Evolutionary conservation across 352 stramenopile genomes (phyloP), one percentile per base, ranked within the genome.

Genomic region (Pythium dissotocum): DNA sequence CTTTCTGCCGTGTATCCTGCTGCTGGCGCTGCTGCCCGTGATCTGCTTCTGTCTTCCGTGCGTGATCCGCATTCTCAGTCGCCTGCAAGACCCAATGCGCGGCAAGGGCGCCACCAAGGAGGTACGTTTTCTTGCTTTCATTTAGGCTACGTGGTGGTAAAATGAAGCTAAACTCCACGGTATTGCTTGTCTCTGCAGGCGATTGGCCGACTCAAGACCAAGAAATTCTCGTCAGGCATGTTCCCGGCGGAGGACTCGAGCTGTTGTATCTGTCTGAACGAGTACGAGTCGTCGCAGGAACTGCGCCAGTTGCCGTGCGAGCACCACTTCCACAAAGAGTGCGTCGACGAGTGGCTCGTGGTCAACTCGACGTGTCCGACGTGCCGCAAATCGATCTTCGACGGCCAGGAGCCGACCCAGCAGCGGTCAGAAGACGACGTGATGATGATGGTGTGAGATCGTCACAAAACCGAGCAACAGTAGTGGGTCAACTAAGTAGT

Each of bases 241-340:
- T 91, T 93, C 56, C 70, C 82, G 6, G 71, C 80, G 5, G 83
- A 97, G 42, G 93, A 98, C 58, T 85, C 83, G 40, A 96, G 85
- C 69, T 98, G 93, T 80, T 93, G 90, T 70, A 97, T 98, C 68
- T 98, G 91, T 58, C 67, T 97, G 24, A 95, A 93, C 65, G 80
- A 97, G 48, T 98, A 97, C 71, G 85, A 92, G 46, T 13, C 64
- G 0, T 77, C 89, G 24, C 96, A 99, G 75, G 75, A 91, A 13
- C 78, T 99, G 33, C 87, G 96, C 44, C 82, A 98, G 36, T 76
- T 99, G 61, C 95, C 95, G 12, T 99, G 97, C 71, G 68, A 87
- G n/a, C 97, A 99, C 75, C 88, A 97, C 68, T 99, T 99, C 75
- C 88, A 96, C 71, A 90, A 91, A 69, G 87, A 95, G n/a, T 97